These are phyloP conservation scores for Hyaloscypha finlandica DNA, from an alignment of 495 filamentous ascomycete genomes.

Conservation along the genomic window DNA sequence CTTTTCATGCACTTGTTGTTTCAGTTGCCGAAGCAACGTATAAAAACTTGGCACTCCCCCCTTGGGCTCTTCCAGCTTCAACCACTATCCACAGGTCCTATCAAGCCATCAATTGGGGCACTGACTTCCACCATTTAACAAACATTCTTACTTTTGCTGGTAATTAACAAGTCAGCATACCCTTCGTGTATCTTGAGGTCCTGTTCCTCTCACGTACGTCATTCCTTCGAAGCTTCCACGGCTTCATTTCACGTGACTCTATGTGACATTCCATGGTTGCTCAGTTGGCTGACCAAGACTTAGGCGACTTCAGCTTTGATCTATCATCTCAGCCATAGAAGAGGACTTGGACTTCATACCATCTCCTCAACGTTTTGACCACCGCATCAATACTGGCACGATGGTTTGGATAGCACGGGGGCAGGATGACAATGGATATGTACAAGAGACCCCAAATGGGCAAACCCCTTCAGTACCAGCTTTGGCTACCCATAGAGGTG, in stretches of 20 bases:
- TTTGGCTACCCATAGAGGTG: slow-evolving; percentile 33
- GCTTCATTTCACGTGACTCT: neutral
- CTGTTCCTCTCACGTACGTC: too few species aligned
- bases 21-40: neutral
- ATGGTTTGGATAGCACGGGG: slow-evolving; percentile 25
- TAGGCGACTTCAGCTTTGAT: neutral
- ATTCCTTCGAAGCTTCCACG: neutral
- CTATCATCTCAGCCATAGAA: too few species aligned
- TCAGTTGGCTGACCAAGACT: neutral
- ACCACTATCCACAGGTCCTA: neutral
- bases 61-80: neutral
- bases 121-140: too few species aligned
- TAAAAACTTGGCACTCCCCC: neutral
- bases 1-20: neutral
- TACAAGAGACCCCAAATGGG: slow-evolving; percentile 23
- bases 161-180: too few species aligned
- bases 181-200: too few species aligned
- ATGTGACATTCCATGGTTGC: neutral
- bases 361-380: too few species aligned
- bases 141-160: too few species aligned
- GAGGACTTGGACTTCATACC: too few species aligned
- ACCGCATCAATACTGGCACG: neutral
- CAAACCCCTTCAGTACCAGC: slow-evolving; percentile 33
- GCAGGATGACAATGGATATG: slow-evolving; percentile 16
- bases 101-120: neutral